Evolutionary conservation across 371 early-diverging fungal genomes (phyloP).

Genomic region (Syncephalastrum racemosum): DNA sequence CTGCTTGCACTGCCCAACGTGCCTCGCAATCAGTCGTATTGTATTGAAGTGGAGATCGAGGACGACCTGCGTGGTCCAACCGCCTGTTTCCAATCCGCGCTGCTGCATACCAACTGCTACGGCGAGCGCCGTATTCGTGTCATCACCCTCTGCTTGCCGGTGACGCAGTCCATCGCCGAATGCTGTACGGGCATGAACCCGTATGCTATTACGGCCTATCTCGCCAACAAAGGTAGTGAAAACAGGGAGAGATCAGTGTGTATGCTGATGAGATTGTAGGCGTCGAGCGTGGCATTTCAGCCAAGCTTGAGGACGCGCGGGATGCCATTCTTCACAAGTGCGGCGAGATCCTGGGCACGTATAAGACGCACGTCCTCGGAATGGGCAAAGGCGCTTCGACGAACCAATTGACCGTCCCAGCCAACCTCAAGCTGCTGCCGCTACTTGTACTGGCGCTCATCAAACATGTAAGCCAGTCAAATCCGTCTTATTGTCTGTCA

Average conservation of each 20-base stretch:
- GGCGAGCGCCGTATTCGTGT: constrained; percentile 96
- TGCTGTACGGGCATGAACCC: constrained; percentile 85
- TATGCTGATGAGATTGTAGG: constrained; percentile 12
- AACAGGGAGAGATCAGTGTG: neutral
- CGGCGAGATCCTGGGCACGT: constrained; percentile 82
- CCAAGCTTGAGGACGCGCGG: constrained; percentile 93
- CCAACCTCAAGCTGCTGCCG: constrained; percentile 85
- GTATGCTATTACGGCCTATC: constrained; percentile 75
- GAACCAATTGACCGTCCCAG: constrained; percentile 74
- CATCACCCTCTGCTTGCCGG: constrained; percentile 89
- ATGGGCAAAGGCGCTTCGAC: constrained; percentile 73
- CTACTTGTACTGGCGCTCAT: constrained; percentile 76
- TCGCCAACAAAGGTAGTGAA: constrained; percentile 78
- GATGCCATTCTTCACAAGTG: constrained; percentile 89
- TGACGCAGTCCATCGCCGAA: constrained; percentile 78
- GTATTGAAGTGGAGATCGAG: constrained; percentile 86
- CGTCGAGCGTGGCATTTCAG: constrained; percentile 81
- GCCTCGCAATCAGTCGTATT: constrained; percentile 91
- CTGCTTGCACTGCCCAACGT: constrained; percentile 93
- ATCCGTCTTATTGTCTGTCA: neutral
- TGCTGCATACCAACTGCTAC: constrained; percentile 85
- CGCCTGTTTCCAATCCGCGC: constrained; percentile 96
- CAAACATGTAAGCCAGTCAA: constrained; percentile 57
- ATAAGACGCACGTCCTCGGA: constrained; percentile 76
- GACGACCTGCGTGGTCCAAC: constrained; percentile 78